Conservation (phyloP, 768 basidiomycete species). For the Goffeauzyma gilvescens region DNA sequence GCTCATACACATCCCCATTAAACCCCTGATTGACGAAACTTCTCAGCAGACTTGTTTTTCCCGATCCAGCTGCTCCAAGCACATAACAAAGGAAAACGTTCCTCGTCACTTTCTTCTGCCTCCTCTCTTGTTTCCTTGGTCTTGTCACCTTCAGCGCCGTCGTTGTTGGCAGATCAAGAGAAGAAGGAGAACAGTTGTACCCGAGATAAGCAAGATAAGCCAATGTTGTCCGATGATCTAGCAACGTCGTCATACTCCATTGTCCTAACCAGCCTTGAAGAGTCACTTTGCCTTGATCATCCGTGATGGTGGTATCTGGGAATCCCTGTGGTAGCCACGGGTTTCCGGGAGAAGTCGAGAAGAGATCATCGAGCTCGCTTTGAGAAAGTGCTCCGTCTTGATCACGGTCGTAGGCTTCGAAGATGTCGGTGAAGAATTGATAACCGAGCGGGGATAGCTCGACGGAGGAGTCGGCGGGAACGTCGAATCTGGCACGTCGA, state of each 20-base stretch:
- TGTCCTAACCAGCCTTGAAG: constrained; percentile 94
- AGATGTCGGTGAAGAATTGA: constrained; percentile 91
- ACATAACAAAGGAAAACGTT: constrained; percentile 89
- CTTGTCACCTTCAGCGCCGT: constrained; percentile 67
- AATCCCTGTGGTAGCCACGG: constrained; percentile 89
- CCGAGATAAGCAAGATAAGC: constrained; percentile 91
- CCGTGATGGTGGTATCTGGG: constrained; percentile 70
- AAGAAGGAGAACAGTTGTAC: constrained; percentile 41
- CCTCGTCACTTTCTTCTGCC: constrained; percentile 67
- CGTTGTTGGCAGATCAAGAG: constrained; percentile 37
- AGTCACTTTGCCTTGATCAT: constrained; percentile 77
- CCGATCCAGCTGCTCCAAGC: constrained; percentile 84
- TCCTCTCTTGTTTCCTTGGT: constrained; percentile 62
- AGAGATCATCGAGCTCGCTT: constrained; percentile 65
- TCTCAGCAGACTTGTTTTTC: constrained; percentile 72
- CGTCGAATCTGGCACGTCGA: constrained; percentile 51
- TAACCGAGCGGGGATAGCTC: constrained; percentile 87
- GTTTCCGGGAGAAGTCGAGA: constrained; percentile 86
- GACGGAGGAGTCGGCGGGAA: constrained; percentile 80
- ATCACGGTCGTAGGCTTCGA: constrained; percentile 90
- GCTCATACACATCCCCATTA: constrained; percentile 45
- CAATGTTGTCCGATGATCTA: constrained; percentile 79
- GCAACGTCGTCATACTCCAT: constrained; percentile 96
- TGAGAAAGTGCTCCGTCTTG: constrained; percentile 81
- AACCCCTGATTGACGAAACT: constrained; percentile 73